These are phyloP conservation scores for Dendryphion nanum DNA, from an alignment of 2,329 filamentous ascomycete genomes.

Conservation along the genomic window DNA sequence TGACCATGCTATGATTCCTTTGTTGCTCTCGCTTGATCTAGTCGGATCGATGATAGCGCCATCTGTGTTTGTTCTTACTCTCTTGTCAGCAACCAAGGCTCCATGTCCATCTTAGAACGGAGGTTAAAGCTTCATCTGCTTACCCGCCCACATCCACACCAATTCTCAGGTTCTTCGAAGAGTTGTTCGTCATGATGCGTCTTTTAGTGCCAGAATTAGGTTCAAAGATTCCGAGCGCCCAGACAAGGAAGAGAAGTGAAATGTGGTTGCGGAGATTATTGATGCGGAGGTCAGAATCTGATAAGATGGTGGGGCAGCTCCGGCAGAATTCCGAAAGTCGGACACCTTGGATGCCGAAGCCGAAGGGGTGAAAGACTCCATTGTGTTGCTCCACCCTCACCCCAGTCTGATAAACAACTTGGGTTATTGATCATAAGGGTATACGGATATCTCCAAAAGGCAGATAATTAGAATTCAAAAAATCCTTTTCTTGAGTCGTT, in stretches of 20 bases:
- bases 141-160: constrained; percentile 47
- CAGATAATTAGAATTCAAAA: too few relatives aligned
- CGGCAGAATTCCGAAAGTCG: too few relatives aligned
- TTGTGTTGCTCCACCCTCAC: too few relatives aligned
- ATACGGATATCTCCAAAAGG: too few relatives aligned
- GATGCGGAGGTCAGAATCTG: constrained; percentile 1
- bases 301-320: too few relatives aligned
- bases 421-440: too few relatives aligned
- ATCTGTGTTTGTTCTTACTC: constrained; percentile 34
- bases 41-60: constrained; percentile 36
- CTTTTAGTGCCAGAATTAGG: too few relatives aligned
- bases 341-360: constrained; percentile 4
- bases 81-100: constrained; percentile 2
- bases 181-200: too few relatives aligned
- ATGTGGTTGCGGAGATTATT: background rate
- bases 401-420: too few relatives aligned
- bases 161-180: constrained; percentile 38
- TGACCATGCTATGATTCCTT: constrained; percentile 36
- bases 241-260: background rate
- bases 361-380: too few relatives aligned
- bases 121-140: constrained; percentile 6
- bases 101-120: background rate
- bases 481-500: too few relatives aligned
- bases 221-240: background rate
- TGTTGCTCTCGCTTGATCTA: constrained; percentile 20